phyloP scores from a whole-genome alignment of 2,329 filamentous ascomycete genomes.

The Pyrenophora tritici-repentis region DNA sequence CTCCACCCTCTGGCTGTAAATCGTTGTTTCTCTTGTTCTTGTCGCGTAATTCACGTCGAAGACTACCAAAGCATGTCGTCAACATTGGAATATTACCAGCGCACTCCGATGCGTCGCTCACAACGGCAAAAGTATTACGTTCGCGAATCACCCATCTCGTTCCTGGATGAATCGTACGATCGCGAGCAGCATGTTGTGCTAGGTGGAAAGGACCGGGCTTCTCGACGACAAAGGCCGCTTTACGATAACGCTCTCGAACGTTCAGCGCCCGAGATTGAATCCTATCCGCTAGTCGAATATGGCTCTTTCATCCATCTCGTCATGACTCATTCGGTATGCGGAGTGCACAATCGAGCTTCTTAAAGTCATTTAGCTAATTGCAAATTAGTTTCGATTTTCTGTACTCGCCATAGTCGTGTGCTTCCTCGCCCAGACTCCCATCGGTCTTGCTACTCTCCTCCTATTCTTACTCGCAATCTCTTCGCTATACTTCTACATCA shows the following conservation, averaged over 20 bases:
- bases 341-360: accelerated
- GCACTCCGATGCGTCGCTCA: no score
- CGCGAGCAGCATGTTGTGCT: no score
- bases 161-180: no score
- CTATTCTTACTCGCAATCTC: neutral
- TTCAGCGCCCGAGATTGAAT: no score
- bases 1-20: neutral
- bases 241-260: no score
- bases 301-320: neutral
- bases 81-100: no score
- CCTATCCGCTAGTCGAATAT: neutral
- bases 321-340: neutral
- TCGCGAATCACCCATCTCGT: no score
- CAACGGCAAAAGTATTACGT: no score
- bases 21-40: neutral
- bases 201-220: no score
- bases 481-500: neutral
- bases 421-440: constrained; percentile 1
- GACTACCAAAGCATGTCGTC: no score
- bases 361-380: neutral
- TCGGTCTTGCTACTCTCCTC: constrained; percentile 1
- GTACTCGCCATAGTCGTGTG: neutral
- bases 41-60: no score
- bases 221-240: no score
- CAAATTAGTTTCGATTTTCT: neutral